A percentile compares a stretch with the other conserved stretches of the same genome.
Evolutionary conservation across 345 rosid species (phyloP).

Genomic region (Citrus reticulata): DNA sequence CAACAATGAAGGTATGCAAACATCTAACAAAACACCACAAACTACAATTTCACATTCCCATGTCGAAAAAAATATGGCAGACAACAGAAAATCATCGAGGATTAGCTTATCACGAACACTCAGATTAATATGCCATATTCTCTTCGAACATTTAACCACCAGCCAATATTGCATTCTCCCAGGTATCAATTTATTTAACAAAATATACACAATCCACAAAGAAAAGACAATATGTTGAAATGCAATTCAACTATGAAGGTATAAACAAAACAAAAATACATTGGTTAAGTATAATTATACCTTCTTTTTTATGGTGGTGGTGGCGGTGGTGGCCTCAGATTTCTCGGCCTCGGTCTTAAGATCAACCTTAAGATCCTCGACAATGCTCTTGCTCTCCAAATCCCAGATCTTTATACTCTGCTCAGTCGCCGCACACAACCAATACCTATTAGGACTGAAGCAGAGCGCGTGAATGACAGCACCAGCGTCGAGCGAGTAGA

Average conservation of each 20-base stretch:
- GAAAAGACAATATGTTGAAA: neutral
- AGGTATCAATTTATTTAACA: neutral
- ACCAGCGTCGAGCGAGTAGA: constrained; percentile 81
- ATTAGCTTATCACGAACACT: neutral
- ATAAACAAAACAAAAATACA: no score
- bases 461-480: constrained; percentile 75
- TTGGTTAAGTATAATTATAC: constrained; percentile 21
- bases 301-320: constrained; percentile 56
- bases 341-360: constrained; percentile 94
- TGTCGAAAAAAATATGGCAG: no score
- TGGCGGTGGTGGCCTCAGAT: constrained; percentile 46
- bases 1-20: neutral
- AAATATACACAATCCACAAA: neutral
- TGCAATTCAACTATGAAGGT: neutral
- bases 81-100: no score
- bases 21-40: no score
- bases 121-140: neutral
- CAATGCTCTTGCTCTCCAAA: constrained; percentile 91
- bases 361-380: constrained; percentile 96
- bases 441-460: constrained; percentile 97
- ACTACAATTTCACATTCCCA: neutral
- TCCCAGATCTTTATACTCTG: constrained; percentile 97
- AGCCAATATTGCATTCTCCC: neutral
- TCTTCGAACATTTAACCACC: neutral
- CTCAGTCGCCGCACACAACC: constrained; percentile 98